Evolutionary conservation across 257 asterid species (phyloP).

Genomic region (Gynochthodes officinalis): DNA sequence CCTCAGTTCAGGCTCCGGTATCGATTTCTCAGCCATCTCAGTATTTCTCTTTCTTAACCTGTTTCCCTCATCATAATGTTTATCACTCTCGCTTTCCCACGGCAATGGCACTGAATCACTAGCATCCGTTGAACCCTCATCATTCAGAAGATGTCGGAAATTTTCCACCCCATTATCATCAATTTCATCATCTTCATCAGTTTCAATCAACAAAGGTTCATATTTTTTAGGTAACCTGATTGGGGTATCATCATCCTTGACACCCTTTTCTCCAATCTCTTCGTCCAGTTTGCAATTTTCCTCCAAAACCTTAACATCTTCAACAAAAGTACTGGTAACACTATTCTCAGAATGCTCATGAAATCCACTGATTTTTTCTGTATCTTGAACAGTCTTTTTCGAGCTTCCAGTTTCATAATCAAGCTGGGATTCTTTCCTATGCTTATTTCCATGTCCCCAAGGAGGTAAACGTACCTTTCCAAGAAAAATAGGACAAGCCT

Average conservation of each 20-base stretch:
- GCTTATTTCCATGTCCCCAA: slow-evolving; percentile 60
- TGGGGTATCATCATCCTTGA: slow-evolving; percentile 20
- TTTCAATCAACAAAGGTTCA: slow-evolving; percentile 18
- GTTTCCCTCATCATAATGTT: slow-evolving; percentile 28
- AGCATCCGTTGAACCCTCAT: slow-evolving; percentile 11
- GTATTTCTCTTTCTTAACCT: slow-evolving; percentile 38
- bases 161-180: slow-evolving; percentile 16
- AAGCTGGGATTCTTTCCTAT: slow-evolving; percentile 22
- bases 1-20: slow-evolving; percentile 77
- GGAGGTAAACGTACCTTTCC: slow-evolving; percentile 53
- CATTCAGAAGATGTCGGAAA: slow-evolving; percentile 5
- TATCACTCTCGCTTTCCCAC: slow-evolving; percentile 47
- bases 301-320: slow-evolving; percentile 18
- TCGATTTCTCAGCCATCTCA: slow-evolving; percentile 55
- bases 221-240: slow-evolving; percentile 14
- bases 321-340: slow-evolving; percentile 19
- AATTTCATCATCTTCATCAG: slow-evolving; percentile 11
- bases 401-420: slow-evolving; percentile 25
- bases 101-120: slow-evolving; percentile 39
- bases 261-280: slow-evolving; percentile 20
- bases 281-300: slow-evolving; percentile 23
- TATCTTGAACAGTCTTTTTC: slow-evolving; percentile 16
- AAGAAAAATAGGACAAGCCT: slow-evolving; percentile 23
- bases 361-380: slow-evolving; percentile 17
- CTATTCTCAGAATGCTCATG: slow-evolving; percentile 17